Evolutionary conservation across 2,329 filamentous ascomycete species (phyloP), one percentile per base, ranked within the genome.

Genomic region (Aspergillus fumigatus): DNA sequence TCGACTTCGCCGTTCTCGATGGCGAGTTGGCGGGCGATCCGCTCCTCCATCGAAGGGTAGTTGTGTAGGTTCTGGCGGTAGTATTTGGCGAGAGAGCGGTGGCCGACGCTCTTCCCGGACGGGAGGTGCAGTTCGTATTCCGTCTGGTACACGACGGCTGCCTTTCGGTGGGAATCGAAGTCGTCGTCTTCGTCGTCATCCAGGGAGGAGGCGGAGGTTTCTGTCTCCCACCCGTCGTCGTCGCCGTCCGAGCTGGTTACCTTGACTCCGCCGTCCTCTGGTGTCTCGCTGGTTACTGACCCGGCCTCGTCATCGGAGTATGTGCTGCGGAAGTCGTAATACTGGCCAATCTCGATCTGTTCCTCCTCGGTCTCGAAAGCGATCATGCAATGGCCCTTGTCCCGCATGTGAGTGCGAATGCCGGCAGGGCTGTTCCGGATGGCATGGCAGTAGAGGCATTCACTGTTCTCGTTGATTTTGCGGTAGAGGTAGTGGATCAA

Each of bases 371-470:
- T 88, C 52, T 88, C 86, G 73, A 93, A 99, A 0, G 91, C 92
- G 65, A 99, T 95, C 83, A 92, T 96, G 82, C 93, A 97, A 75
- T 99, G 94, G 0, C 91, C 89, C 71, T 92, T 93, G 72, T 99
- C 94, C 48, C 91, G 87, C 94, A 99, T 99, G 73, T 99, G 94
- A 0, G 92, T 97, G 70, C 97, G 92, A 26, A 92, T 85, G 19
- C 90, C 93, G 56, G 87, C 86, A 0, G 88, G 81, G 11, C 87
- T 92, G 60, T 87, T 84, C 70, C 94, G 90, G 47, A 88, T 75
- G 73, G 94, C 95, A 70, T 89, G 88, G 71, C 94, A 99, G 70
- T 87, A 92, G 49, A 99, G 75, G 72, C 94, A 99, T 73, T 96
- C 88, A 70, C 91, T 86, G 59, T 88, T 84, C 57, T 91, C 84